Evolutionary conservation across 768 basidiomycete species (phyloP).

Genomic region (Boletus coccyginus): DNA sequence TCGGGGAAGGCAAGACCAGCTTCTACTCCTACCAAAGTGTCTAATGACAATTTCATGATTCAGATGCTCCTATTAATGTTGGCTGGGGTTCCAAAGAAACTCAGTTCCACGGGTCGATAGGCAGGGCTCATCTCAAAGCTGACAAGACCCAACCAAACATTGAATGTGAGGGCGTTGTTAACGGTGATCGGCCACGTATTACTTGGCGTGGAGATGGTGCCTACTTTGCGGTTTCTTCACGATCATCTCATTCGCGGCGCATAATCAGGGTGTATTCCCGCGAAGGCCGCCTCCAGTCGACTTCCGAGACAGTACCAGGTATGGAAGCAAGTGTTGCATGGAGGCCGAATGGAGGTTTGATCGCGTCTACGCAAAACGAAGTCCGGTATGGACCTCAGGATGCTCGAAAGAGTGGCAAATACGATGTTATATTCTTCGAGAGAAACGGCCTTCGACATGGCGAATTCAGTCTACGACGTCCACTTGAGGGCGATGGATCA

Average conservation of each 20-base stretch:
- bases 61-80: conserved; percentile 89
- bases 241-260: conserved; percentile 42
- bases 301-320: conserved; percentile 80
- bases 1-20: conserved; percentile 71
- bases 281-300: conserved; percentile 71
- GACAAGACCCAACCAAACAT: conserved; percentile 44
- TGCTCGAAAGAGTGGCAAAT: conserved; percentile 59
- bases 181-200: conserved; percentile 69
- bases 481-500: conserved; percentile 41
- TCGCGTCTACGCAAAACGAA: conserved; percentile 75
- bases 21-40: neutral
- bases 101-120: conserved; percentile 95
- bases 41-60: conserved; percentile 11
- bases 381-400: conserved; percentile 73
- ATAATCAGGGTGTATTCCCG: conserved; percentile 32
- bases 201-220: conserved; percentile 94
- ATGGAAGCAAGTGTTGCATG: conserved; percentile 79
- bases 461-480: conserved; percentile 66
- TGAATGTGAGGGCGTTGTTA: conserved; percentile 61
- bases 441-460: conserved; percentile 91
- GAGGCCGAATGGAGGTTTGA: conserved; percentile 87
- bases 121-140: conserved; percentile 61
- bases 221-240: conserved; percentile 80
- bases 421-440: conserved; percentile 94
- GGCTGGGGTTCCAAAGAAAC: conserved; percentile 98